Conservation (phyloP, 176 grass and related monocot genomes). For the Raddia guianensis region DNA sequence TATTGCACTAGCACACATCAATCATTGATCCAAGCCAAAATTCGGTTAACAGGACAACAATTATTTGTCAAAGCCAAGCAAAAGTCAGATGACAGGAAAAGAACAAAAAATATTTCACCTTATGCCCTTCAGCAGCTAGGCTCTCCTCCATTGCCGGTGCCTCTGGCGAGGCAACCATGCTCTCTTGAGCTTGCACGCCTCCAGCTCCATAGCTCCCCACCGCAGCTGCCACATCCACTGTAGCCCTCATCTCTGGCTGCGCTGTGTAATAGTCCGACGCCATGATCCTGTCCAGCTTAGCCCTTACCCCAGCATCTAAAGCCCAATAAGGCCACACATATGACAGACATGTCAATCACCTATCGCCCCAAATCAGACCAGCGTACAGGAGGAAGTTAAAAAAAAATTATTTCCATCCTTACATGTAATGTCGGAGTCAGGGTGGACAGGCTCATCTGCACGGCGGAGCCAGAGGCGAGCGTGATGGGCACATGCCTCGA, state of each 20-base stretch:
- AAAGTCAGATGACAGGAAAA: slow-evolving; percentile 7
- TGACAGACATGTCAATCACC: background rate
- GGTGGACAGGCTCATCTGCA: slow-evolving; percentile 64
- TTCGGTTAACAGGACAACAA: slow-evolving; percentile 18
- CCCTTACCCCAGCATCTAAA: slow-evolving; percentile 81
- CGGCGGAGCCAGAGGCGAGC: slow-evolving; percentile 67
- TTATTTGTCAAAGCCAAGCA: background rate
- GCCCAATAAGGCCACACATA: background rate
- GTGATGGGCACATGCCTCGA: slow-evolving; percentile 70
- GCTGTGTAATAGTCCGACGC: slow-evolving; percentile 80
- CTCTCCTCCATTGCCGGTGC: slow-evolving; percentile 36
- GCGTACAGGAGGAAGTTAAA: background rate
- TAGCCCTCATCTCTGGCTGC: slow-evolving; percentile 64
- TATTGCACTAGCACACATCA: background rate
- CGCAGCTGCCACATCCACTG: slow-evolving; percentile 63
- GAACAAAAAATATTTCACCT: slow-evolving; percentile 38
- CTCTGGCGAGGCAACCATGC: slow-evolving; percentile 38
- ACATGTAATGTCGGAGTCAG: slow-evolving; percentile 68
- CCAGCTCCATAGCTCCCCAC: slow-evolving; percentile 58
- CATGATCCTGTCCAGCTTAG: slow-evolving; percentile 88
- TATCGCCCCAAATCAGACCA: slow-evolving; percentile 16
- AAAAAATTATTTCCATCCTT: slow-evolving; percentile 4
- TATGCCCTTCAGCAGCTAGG: slow-evolving; percentile 30
- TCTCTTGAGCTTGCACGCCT: slow-evolving; percentile 44
- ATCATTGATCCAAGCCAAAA: background rate